phyloP scores from a whole-genome alignment of 352 stramenopile genomes.

The Phytopythium kandeliae region DNA sequence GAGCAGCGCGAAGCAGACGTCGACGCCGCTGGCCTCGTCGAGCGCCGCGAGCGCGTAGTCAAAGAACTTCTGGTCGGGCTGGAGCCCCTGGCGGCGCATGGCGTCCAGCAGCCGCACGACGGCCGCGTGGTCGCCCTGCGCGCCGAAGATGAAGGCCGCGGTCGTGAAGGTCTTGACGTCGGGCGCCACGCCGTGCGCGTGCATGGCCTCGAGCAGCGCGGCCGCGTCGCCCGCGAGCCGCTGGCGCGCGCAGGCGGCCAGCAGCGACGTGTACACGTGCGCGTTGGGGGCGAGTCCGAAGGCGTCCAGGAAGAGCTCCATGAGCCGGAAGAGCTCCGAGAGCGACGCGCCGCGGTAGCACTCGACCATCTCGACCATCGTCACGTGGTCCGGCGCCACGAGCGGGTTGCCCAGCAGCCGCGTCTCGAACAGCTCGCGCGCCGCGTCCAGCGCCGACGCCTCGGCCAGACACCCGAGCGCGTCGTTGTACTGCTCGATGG shows the following conservation, averaged over 20 bases:
- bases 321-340: constrained; percentile 56
- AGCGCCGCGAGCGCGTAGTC: constrained; percentile 55
- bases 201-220: constrained; percentile 52
- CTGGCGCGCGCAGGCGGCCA: constrained; percentile 58
- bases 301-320: constrained; percentile 60
- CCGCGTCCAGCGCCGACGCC: constrained; percentile 2
- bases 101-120: constrained; percentile 41
- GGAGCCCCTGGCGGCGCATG: constrained; percentile 30
- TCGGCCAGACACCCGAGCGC: constrained; percentile 62
- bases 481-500: constrained; percentile 73
- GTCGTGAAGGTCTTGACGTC: constrained; percentile 69
- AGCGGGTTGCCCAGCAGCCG: constrained; percentile 52
- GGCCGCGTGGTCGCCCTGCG: constrained; percentile 41
- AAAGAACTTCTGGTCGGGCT: constrained; percentile 53
- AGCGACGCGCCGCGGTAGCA: constrained; percentile 56
- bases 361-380: constrained; percentile 76
- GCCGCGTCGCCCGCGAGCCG: constrained; percentile 48
- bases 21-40: constrained; percentile 48
- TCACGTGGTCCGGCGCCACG: constrained; percentile 56
- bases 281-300: constrained; percentile 46
- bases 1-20: constrained; percentile 69
- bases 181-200: constrained; percentile 24
- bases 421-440: constrained; percentile 49
- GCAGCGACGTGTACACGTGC: constrained; percentile 71
- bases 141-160: constrained; percentile 57